phyloP scores from a whole-genome alignment of 2,329 filamentous ascomycete genomes.

The Colletotrichum liriopes region DNA sequence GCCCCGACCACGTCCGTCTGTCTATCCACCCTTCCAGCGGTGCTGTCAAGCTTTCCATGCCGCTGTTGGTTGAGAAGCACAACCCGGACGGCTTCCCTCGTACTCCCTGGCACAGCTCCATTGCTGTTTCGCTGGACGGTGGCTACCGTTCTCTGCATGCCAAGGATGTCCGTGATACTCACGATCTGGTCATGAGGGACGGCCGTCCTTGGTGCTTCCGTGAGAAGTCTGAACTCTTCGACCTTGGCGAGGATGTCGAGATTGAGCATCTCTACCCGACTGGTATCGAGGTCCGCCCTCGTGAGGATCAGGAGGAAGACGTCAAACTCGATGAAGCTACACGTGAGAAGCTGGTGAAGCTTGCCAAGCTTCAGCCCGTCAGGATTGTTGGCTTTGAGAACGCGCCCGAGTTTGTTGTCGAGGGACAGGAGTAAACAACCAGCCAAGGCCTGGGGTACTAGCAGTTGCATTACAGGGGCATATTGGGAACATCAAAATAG shows the following conservation, averaged over 20 bases:
- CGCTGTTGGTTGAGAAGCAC: conserved; percentile 45
- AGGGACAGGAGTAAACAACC: background rate
- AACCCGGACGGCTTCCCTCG: conserved; percentile 45
- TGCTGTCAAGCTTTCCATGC: conserved; percentile 44
- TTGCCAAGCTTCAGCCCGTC: conserved; percentile 31
- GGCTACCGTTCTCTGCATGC: conserved; percentile 45
- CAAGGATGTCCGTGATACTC: conserved; percentile 46
- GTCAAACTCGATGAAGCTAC: conserved; percentile 13
- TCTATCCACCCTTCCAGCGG: conserved; percentile 45
- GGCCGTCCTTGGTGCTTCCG: conserved; percentile 55
- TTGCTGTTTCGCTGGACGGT: conserved; percentile 53
- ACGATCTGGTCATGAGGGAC: conserved; percentile 52
- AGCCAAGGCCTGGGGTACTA: background rate
- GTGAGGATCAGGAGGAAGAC: background rate
- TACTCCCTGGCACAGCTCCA: conserved; percentile 54
- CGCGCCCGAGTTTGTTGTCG: conserved; percentile 8
- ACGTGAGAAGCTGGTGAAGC: conserved; percentile 31
- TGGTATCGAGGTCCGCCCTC: conserved; percentile 38
- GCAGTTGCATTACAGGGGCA: background rate
- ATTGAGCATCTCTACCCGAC: conserved; percentile 44
- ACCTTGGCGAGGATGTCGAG: conserved; percentile 41
- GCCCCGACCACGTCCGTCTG: conserved; percentile 43
- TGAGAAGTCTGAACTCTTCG: conserved; percentile 52
- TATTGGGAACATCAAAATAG: background rate
- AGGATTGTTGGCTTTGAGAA: conserved; percentile 28